Conservation (phyloP, 768 basidiomycete species). For the Russula virescens region DNA sequence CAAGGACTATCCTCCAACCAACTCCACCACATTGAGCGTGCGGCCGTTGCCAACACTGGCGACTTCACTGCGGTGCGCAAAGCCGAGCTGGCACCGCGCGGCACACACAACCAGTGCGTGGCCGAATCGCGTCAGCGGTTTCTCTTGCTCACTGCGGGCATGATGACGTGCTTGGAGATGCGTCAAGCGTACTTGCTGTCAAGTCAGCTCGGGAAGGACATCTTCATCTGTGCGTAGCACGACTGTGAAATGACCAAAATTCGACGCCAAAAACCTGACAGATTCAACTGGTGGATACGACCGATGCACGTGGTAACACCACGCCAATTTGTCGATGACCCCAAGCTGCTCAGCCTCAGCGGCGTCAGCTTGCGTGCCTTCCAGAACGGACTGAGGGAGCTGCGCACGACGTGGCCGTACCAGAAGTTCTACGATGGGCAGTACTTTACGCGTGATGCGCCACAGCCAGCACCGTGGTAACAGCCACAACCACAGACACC, state of each 20-base stretch:
- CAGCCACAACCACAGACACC: constrained; percentile 31
- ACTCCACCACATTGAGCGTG: constrained; percentile 45
- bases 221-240: constrained; percentile 69
- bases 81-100: constrained; percentile 85
- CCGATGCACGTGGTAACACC: constrained; percentile 88
- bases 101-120: constrained; percentile 43
- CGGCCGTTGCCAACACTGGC: constrained; percentile 38
- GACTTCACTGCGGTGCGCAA: constrained; percentile 80
- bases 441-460: constrained; percentile 63
- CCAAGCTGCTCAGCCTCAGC: constrained; percentile 81
- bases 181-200: constrained; percentile 82
- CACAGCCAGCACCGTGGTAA: constrained; percentile 44
- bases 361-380: constrained; percentile 72
- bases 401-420: constrained; percentile 44
- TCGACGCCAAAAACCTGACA: too few relatives aligned
- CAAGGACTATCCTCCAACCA: constrained; percentile 63
- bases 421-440: constrained; percentile 79
- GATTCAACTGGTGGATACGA: constrained; percentile 41
- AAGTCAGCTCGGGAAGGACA: constrained; percentile 70
- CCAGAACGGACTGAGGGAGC: constrained; percentile 62
- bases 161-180: constrained; percentile 94
- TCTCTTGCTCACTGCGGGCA: constrained; percentile 89
- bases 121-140: constrained; percentile 62
- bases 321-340: constrained; percentile 75
- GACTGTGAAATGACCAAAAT: not conserved